Base-by-base conservation (phyloP, 345 rosid species). In the Acer negundo region DNA sequence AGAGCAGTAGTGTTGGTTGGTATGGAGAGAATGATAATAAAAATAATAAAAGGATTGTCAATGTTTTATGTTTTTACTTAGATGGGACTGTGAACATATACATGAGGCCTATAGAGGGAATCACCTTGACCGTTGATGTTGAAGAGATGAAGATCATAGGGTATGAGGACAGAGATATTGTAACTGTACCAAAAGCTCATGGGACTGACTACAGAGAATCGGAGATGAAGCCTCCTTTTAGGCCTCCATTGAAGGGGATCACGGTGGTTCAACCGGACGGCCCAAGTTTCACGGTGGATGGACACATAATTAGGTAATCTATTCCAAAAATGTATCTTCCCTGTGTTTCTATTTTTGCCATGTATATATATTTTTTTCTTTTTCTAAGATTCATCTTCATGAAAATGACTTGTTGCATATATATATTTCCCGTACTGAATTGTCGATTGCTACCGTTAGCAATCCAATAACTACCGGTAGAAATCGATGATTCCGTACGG, bases 171-270 rank as follows among this genome's bases (percentile, higher is more conserved):
- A 71, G 86, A 38, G 1, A 22, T 2, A 69, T 46, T 6, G 78
- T 82, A 7, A 86, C 86, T 1, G 77, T 84, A 3, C 89, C 89
- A 0, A 84, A 86, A 61, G 80, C 83, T 1, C 77, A 69, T 7
- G 84, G 83, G 15, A 86, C 89, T 7, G 89, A 86, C 3, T 82
- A 74, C 61, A 84, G 89, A 72, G 86, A 46, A 63, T 84, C 87
- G 0, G 6, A 62, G 78, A 82, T 77, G 19, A 68, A 62, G 47
- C 77, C 77, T 0, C 86, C 82, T 1, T 76, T 76, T 40, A 68
- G 65, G 26, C 75, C 74, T 7, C 31, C 31, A 10, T 46, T 83
- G 76, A 84, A 80, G 15, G 67, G 72, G 9, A 79, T 84, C 71
- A 24, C 76, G 4, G 69, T 87, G 26, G 79, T 77, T 22, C 86